Conservation (phyloP, 2,329 filamentous ascomycete species). For the Penicillium paneum region DNA sequence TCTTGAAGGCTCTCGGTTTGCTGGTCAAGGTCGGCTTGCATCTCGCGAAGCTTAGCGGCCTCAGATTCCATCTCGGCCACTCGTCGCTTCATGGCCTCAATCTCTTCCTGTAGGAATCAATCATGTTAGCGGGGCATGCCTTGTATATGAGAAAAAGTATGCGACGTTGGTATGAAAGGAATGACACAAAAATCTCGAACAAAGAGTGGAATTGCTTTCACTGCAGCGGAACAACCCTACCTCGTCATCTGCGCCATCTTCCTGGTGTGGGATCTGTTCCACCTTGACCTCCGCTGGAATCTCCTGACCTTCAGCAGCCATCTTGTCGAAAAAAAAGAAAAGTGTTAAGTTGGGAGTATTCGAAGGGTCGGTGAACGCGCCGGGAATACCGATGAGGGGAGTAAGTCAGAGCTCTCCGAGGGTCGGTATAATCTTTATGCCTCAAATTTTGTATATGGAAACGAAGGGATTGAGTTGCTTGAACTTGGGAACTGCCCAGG, state of each 20-base stretch:
- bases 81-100: constrained; percentile 79
- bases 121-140: constrained; percentile 2
- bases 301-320: constrained; percentile 38
- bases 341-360: not conserved
- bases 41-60: constrained; percentile 79
- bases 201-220: constrained; percentile 5
- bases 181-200: not conserved
- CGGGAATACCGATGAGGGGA: constrained; percentile 10
- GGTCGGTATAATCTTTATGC: not conserved
- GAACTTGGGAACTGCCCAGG: not conserved
- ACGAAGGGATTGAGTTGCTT: not conserved
- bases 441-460: not conserved
- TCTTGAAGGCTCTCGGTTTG: constrained; percentile 79
- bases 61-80: constrained; percentile 90
- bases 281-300: constrained; percentile 36
- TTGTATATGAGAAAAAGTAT: not conserved
- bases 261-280: constrained; percentile 38
- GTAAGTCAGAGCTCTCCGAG: constrained; percentile 12
- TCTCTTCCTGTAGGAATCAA: constrained; percentile 60
- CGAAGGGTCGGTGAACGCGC: constrained; percentile 7
- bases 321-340: constrained; percentile 17
- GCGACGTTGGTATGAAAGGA: not conserved
- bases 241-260: constrained; percentile 47
- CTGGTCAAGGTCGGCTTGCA: constrained; percentile 82
- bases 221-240: constrained; percentile 25